These are phyloP conservation scores for Pilatotrama ljubarskyi DNA, from an alignment of 768 basidiomycete species.

Conservation along the genomic window DNA sequence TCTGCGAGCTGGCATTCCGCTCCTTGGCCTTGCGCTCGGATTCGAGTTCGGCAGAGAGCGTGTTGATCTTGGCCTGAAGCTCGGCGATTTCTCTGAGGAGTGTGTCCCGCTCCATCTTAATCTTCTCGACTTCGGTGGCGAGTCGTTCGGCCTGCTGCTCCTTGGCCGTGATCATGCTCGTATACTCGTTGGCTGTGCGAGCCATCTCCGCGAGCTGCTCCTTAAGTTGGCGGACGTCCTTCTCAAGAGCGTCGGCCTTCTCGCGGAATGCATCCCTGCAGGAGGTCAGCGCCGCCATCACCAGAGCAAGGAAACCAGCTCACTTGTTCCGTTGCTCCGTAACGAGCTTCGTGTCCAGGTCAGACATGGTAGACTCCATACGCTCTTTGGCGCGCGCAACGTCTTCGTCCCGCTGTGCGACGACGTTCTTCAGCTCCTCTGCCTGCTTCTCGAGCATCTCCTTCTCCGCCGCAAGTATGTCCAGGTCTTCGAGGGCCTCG, in stretches of 20 bases:
- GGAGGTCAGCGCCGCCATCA: background rate
- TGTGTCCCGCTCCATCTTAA: conserved; percentile 54
- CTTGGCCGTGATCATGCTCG: conserved; percentile 72
- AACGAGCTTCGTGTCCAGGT: conserved; percentile 72
- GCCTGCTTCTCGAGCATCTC: conserved; percentile 63
- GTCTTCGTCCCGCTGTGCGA: conserved; percentile 80
- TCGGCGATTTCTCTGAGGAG: conserved; percentile 63
- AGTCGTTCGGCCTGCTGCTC: conserved; percentile 68
- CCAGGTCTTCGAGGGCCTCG: conserved; percentile 58
- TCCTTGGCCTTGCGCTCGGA: conserved; percentile 58
- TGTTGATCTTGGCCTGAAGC: conserved; percentile 68
- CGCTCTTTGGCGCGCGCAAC: conserved; percentile 72
- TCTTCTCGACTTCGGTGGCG: conserved; percentile 50
- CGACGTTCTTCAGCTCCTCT: conserved; percentile 69
- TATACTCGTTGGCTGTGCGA: conserved; percentile 75
- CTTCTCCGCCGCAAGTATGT: conserved; percentile 55
- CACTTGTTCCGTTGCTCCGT: conserved; percentile 66
- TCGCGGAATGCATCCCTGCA: conserved; percentile 62
- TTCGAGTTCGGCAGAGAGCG: conserved; percentile 59
- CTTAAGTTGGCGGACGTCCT: conserved; percentile 67
- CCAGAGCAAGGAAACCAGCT: conserved; percentile 26
- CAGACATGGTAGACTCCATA: conserved; percentile 59
- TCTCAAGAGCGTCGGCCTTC: conserved; percentile 62
- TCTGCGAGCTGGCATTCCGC: conserved; percentile 45
- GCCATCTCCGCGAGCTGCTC: conserved; percentile 77